These are phyloP conservation scores for Scheffersomyces illinoinensis DNA, from an alignment of 1,139 yeast species.

Conservation along the genomic window DNA sequence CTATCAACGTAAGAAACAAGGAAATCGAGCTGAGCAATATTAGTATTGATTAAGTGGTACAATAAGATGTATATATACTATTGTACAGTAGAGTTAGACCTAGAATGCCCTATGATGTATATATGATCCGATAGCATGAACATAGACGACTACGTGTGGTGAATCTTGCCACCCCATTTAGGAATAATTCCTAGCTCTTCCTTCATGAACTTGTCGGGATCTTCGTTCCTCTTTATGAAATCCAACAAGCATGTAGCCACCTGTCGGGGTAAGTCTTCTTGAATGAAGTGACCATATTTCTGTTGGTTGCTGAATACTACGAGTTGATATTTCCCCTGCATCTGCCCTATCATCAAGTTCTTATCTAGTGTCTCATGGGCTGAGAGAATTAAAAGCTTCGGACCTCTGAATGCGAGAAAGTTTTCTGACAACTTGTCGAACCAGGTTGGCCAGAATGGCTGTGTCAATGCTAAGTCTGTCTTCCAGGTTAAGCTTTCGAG, in stretches of 20 bases:
- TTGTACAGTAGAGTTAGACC: not conserved
- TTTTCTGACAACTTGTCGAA: constrained; percentile 66
- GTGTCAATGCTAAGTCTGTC: constrained; percentile 60
- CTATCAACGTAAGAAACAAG: constrained; percentile 42
- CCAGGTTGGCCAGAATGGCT: constrained; percentile 81
- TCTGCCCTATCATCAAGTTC: constrained; percentile 85
- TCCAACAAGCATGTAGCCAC: constrained; percentile 58
- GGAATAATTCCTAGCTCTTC: constrained; percentile 44
- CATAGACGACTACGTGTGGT: constrained; percentile 14
- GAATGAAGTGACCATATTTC: constrained; percentile 84
- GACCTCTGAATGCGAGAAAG: constrained; percentile 54
- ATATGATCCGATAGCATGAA: too few relatives aligned
- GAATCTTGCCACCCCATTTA: constrained; percentile 54
- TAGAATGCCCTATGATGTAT: too few relatives aligned
- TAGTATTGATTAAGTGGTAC: constrained; percentile 12
- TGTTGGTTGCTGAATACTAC: constrained; percentile 66
- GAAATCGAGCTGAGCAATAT: constrained; percentile 20
- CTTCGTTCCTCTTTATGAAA: constrained; percentile 47
- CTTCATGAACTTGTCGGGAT: constrained; percentile 36
- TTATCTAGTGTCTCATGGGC: constrained; percentile 90
- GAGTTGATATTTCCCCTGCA: constrained; percentile 94
- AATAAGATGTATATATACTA: not conserved
- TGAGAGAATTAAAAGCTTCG: constrained; percentile 78
- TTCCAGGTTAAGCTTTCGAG: constrained; percentile 50
- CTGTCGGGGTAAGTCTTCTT: constrained; percentile 81